A percentile compares a stretch with the other conserved stretches of the same genome.
These are phyloP conservation scores for Saprolegnia parasitica DNA, from an alignment of 352 stramenopile species.

Conservation along the genomic window DNA sequence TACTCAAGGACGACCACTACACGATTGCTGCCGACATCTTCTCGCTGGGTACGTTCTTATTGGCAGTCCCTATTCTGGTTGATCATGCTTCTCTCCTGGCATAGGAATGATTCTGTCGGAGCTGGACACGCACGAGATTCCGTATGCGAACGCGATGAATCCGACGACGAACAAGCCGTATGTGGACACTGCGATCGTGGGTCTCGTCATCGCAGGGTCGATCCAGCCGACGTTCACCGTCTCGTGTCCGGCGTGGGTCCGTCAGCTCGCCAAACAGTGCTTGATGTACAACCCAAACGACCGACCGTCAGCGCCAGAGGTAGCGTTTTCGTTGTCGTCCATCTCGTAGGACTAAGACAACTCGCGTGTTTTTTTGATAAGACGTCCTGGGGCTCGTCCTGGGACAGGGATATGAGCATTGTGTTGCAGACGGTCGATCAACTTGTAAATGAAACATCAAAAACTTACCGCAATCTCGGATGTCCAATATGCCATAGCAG, in stretches of 20 bases:
- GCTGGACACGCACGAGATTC: conserved; percentile 26
- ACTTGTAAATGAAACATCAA: too few relatives aligned
- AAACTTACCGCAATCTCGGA: too few relatives aligned
- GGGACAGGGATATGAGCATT: too few relatives aligned
- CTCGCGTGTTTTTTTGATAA: too few relatives aligned
- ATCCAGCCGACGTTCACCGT: conserved; percentile 14
- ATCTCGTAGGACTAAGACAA: too few relatives aligned
- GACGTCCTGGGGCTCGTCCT: too few relatives aligned
- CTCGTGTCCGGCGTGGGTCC: conserved; percentile 11
- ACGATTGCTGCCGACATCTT: conserved; percentile 25
- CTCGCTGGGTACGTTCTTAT: conserved; percentile 22
- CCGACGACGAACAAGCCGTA: conserved; percentile 21
- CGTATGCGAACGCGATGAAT: conserved; percentile 20
- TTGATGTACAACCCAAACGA: conserved; percentile 5
- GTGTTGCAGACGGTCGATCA: too few relatives aligned
- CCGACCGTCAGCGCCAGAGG: conserved; percentile 14
- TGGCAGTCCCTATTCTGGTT: neutral
- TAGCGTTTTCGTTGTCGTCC: neutral
- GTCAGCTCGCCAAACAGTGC: neutral
- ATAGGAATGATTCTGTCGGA: conserved; percentile 28
- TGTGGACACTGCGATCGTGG: conserved; percentile 28
- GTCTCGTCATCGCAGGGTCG: conserved; percentile 14
- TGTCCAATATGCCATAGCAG: too few relatives aligned
- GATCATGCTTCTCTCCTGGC: neutral
- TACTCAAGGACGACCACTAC: conserved; percentile 28